Base-by-base conservation (phyloP, 805 yeast genomes). In the Kuraishia cidri region DNA sequence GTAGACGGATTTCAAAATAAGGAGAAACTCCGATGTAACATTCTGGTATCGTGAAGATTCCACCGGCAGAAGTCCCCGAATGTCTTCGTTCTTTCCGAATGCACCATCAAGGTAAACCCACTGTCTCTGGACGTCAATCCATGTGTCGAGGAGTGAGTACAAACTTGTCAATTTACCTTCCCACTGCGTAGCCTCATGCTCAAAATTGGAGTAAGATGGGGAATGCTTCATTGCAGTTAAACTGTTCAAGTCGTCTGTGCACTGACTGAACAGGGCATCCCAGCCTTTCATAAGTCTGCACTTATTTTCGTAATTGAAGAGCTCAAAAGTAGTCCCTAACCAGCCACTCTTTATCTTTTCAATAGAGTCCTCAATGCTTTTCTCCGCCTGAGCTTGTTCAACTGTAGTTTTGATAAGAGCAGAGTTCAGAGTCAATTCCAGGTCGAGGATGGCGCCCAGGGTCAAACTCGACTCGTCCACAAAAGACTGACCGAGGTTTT, bases 81-180 rank as follows among this genome's bases (percentile, higher is more conserved):
- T 68, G 24, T 79, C 86, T 2, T 62, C 61, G 27, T 68, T 71
- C 1, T 64, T 58, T 4, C 72, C 77, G 46, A 90, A 80, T 0
- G 86, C 74, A 2, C 95, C 95, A 40, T 75, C 79, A 15, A 88
- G 60, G 48, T 90, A 86, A 2, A 84, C 72, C 94, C 95, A 88
- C 45, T 79, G 84, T n/a, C 79, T 61, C 52, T 90, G 97, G 2
- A 77, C 82, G 22, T 85, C 95, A 18, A 81, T 66, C 94, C 95
- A 87, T 0, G 54, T 46, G 39, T 77, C 84, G 22, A 83, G 60
- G 2, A 83, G 47, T 1, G 60, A 56, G 27, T 64, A 66, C 1
- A 85, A 43, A 1, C 48, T 43, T 29, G 66, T 69, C n/a, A 90
- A 47, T 34, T 64, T 69, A 0, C 58, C 59, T 40, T 79, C 87